Evolutionary conservation across 257 asterid species (phyloP).

Genomic region (Nemophila menziesii): DNA sequence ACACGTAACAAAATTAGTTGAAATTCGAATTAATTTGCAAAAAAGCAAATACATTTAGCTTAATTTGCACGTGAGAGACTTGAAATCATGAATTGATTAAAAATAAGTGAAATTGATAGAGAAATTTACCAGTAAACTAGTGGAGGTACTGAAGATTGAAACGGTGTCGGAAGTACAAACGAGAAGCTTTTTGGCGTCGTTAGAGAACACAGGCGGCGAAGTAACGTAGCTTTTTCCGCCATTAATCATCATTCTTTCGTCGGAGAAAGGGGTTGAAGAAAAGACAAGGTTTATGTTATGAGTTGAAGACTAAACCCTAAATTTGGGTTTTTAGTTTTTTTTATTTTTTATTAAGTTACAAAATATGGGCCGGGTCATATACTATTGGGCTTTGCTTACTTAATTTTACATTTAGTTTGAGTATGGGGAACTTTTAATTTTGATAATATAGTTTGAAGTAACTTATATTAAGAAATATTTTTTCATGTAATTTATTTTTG

Average conservation of each 20-base stretch:
- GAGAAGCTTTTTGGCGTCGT: slow-evolving; percentile 65
- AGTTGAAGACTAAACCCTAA: neutral
- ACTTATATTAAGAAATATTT: no score
- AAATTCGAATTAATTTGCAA: neutral
- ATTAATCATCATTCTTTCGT: slow-evolving; percentile 24
- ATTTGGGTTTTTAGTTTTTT: neutral
- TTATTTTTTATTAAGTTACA: no score
- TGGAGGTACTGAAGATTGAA: slow-evolving; percentile 82
- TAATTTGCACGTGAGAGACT: no score
- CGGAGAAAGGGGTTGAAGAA: neutral
- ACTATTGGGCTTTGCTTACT: neutral
- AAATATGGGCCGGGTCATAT: neutral
- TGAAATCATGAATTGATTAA: no score
- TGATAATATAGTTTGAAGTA: no score
- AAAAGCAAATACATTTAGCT: no score
- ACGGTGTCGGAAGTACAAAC: slow-evolving; percentile 84
- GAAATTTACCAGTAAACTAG: slow-evolving; percentile 63
- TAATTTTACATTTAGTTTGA: no score
- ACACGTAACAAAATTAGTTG: neutral
- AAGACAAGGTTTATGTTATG: no score
- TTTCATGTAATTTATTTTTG: no score
- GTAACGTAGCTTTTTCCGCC: slow-evolving; percentile 79
- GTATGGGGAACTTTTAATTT: no score
- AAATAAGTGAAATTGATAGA: no score
- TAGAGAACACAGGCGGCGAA: slow-evolving; percentile 85